Conservation (phyloP, 352 stramenopile species). For the Phytophthora ramorum region DNA sequence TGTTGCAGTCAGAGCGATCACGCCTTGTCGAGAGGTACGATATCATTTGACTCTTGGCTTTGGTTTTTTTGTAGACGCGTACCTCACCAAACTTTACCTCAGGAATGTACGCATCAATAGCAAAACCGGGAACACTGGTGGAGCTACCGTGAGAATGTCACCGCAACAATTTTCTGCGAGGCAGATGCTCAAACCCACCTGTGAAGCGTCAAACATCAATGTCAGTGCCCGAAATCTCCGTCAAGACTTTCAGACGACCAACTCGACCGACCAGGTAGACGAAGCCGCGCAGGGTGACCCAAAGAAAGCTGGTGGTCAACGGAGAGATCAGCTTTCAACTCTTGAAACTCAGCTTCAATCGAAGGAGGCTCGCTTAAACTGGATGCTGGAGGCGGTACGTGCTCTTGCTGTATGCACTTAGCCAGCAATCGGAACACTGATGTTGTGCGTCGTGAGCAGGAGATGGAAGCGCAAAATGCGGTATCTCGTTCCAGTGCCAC, state of each 20-base stretch:
- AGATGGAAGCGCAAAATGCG: conserved; percentile 79
- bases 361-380: conserved; percentile 70
- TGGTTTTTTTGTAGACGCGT: neutral
- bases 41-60: neutral
- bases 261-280: neutral
- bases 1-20: conserved; percentile 61
- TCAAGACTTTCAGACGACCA: conserved; percentile 11
- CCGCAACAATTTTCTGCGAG: conserved; percentile 37
- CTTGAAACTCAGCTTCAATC: conserved; percentile 62
- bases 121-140: conserved; percentile 12
- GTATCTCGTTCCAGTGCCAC: neutral
- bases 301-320: conserved; percentile 15
- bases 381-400: conserved; percentile 73
- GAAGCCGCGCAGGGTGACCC: neutral
- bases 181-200: conserved; percentile 27
- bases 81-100: conserved; percentile 1
- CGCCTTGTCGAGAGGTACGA: conserved; percentile 51
- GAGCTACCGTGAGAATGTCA: conserved; percentile 17
- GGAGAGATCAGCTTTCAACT: conserved; percentile 40
- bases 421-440: conserved; percentile 1
- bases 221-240: conserved; percentile 7
- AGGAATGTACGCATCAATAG: conserved; percentile 21
- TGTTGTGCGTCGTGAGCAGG: conserved; percentile 32
- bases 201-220: conserved; percentile 8
- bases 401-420: neutral